Evolutionary conservation across 192 early-diverging fungal genomes (phyloP).

Genomic region (Linderina pennispora): DNA sequence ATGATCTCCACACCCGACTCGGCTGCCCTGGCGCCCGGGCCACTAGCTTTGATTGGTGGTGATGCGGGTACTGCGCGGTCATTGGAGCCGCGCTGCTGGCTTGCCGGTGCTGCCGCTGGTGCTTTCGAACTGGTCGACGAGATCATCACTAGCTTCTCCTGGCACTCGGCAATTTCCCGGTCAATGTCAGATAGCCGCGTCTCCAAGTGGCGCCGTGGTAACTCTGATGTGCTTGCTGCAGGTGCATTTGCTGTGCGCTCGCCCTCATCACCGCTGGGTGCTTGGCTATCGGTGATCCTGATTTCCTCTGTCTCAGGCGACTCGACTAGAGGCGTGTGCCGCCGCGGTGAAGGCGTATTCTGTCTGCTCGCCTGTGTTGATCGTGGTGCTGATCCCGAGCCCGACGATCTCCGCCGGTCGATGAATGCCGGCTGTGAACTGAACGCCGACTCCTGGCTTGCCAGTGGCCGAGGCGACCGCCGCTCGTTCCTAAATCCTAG

Average conservation of each 20-base stretch:
- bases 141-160: conserved; percentile 26
- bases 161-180: conserved; percentile 30
- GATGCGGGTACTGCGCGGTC: conserved; percentile 29
- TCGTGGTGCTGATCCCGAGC: no score
- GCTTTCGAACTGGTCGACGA: neutral
- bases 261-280: neutral
- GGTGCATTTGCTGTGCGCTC: neutral
- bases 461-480: neutral
- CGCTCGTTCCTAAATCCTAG: conserved; percentile 3
- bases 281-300: neutral
- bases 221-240: no score
- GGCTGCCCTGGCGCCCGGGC: no score
- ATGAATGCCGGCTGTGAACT: conserved; percentile 1
- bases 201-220: conserved; percentile 8
- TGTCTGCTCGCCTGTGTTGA: neutral
- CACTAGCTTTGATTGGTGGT: conserved; percentile 1
- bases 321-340: neutral
- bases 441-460: neutral
- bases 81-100: neutral
- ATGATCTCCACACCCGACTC: no score
- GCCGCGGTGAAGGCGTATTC: conserved; percentile 16
- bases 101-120: neutral
- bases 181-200: conserved; percentile 37
- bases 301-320: neutral
- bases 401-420: conserved; percentile 1